These are phyloP conservation scores for Rhodomyrtus psidioides DNA, from an alignment of 441 rosid species.

Conservation along the genomic window DNA sequence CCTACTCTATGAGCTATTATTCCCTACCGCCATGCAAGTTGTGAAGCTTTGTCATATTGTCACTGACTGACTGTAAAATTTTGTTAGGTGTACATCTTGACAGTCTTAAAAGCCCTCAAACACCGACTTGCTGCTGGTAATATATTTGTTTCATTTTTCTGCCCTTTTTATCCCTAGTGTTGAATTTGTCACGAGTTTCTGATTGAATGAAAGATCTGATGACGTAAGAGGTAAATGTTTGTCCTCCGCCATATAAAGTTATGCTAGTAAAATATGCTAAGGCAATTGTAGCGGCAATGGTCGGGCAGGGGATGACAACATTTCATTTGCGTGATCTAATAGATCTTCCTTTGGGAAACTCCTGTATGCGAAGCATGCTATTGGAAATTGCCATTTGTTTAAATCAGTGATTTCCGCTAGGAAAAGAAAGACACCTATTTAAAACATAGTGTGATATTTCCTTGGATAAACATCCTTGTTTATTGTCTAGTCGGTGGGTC, in stretches of 20 bases:
- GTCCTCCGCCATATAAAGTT: neutral
- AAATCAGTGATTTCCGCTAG: neutral
- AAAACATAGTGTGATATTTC: neutral
- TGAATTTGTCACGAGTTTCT: neutral
- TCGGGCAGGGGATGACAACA: neutral
- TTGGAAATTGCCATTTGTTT: neutral
- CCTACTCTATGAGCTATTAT: neutral
- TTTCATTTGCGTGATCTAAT: neutral
- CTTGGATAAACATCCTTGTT: neutral
- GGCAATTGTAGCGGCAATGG: neutral
- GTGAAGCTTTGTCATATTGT: neutral
- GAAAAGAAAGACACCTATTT: neutral
- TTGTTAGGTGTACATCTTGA: conserved; percentile 76
- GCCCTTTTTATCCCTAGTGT: neutral
- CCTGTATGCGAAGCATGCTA: neutral
- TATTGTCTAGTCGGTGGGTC: neutral
- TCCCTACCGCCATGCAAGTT: neutral
- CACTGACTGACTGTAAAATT: neutral
- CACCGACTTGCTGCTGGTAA: conserved; percentile 97
- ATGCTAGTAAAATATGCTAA: neutral
- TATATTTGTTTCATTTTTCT: conserved; percentile 1
- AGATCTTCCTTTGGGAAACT: neutral
- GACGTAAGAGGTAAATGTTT: neutral
- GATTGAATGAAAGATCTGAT: neutral
- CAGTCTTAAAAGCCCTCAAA: conserved; percentile 78